Base-by-base conservation (phyloP, 2,329 filamentous ascomycete genomes). In the Hortaea werneckii region DNA sequence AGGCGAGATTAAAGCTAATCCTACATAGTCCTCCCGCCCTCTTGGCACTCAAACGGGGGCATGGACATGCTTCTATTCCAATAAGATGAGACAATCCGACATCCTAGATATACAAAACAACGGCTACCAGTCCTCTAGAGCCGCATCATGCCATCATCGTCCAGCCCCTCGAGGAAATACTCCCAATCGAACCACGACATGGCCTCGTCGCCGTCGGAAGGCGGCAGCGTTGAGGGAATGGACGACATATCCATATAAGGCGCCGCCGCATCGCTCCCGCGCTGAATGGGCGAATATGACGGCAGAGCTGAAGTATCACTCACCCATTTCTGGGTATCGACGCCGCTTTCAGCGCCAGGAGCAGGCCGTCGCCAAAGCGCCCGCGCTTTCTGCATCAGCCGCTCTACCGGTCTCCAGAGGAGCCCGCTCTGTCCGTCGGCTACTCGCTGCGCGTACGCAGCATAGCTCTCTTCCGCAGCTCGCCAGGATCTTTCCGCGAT, bases 111-210 rank as follows among this genome's bases (percentile, higher is more conserved):
- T n/a, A n/a, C n/a, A n/a, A n/a, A n/a, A n/a, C n/a, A n/a, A n/a
- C n/a, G n/a, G n/a, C n/a, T n/a, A n/a, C n/a, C n/a, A n/a, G n/a
- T n/a, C n/a, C n/a, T n/a, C n/a, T n/a, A n/a, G n/a, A n/a, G n/a
- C n/a, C n/a, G 30, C 30, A 34, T 34, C 30, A 34, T 34, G n/a
- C 30, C n/a, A 34, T 34, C 30, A 34, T 34, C 30, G 7, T n/a
- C 30, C 7, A 34, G n/a, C 30, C 30, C 30, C n/a, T 42, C 40
- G 10, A 42, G 10, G 28, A 42, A 42, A n/a, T 12, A 5, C 28
- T 42, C 40, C 40, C 40, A 42, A 11, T 42, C 27, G 28, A 42
- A 42, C 40, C 40, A 42, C 6, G 40, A 42, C 40, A 42, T 42
- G 10, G 20, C 40, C 26, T 42, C 40, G 28, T 12, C n/a, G 27